Conservation (phyloP, 1,139 yeast species). For the Protomyces arabidopsidicola region DNA sequence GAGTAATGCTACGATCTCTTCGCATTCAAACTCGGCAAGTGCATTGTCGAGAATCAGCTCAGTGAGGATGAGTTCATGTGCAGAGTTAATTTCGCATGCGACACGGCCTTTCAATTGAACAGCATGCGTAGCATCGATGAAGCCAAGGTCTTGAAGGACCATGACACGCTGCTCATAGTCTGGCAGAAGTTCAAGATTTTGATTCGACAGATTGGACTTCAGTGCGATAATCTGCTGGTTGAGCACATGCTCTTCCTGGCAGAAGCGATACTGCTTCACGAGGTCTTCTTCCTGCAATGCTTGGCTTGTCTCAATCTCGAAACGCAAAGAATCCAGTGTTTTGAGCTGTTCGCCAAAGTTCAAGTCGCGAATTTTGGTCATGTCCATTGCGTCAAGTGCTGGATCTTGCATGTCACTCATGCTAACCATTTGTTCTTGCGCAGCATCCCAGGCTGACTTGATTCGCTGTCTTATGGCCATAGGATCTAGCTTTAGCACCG, state of each 20-base stretch:
- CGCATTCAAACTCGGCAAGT: conserved; percentile 88
- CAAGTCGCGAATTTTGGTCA: conserved; percentile 20
- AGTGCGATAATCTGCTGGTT: conserved; percentile 37
- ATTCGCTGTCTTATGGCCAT: conserved; percentile 16
- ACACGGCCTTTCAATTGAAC: conserved; percentile 83
- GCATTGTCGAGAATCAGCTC: conserved; percentile 87
- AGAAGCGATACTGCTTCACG: conserved; percentile 2
- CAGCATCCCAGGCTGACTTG: conserved; percentile 19
- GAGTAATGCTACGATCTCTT: conserved; percentile 87
- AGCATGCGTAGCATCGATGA: conserved; percentile 68
- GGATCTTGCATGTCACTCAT: not conserved
- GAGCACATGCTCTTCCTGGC: conserved; percentile 25
- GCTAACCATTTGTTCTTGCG: conserved; percentile 46
- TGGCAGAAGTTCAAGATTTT: conserved; percentile 82
- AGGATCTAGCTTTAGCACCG: conserved; percentile 20
- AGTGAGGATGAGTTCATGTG: conserved; percentile 84
- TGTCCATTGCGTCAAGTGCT: conserved; percentile 14
- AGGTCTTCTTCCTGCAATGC: conserved; percentile 6
- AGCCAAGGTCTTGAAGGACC: conserved; percentile 68
- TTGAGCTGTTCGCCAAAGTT: conserved; percentile 9
- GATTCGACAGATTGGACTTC: conserved; percentile 67
- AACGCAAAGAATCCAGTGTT: not conserved
- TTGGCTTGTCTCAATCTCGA: not conserved
- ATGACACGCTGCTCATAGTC: conserved; percentile 85
- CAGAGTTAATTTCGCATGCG: conserved; percentile 81